Evolutionary conservation across 2,329 filamentous ascomycete species (phyloP), one percentile per base, ranked within the genome.

Genomic region (Paraphoma sp.): DNA sequence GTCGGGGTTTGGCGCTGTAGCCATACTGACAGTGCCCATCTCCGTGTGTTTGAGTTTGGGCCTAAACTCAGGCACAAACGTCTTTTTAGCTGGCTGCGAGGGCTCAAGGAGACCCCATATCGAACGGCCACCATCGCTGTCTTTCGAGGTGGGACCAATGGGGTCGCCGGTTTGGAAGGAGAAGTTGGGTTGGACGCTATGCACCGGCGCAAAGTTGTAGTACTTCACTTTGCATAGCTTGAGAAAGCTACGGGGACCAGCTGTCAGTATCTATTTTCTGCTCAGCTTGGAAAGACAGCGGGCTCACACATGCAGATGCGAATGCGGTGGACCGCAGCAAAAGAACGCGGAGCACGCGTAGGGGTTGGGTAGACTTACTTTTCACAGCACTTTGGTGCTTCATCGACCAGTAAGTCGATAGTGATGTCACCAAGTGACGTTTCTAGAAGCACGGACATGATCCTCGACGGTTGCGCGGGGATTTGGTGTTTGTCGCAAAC

Each of bases 221-320:
- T 98, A 99, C 82, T 97, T 99, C 79, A 93, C 83, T 81, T 98
- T 98, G 87, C 95, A 97, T 68, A 99, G 91, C 84, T 99, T 98
- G 54, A 99, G 83, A 78, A 99, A 98, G 84, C 92, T 96, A 71
- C 65, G 56, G 67, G 45, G 66, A 68, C 71, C 71, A 77, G 64
- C 70, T 82, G 82, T 87, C 81, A 83, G 82, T 81, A 71, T 73
- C 71, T 79, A 65, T 69, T 61, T 56, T 67, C 65, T 76, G 75
- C 81, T 89, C 81, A 88, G 86, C 81, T 74, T 78, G 72, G 62
- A 67, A 67, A 62, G 67, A 71, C 64, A 60, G 69, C 60, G 62
- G 61, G 56, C 61, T 53, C 48, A 49, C 52, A 60, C 60, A 61
- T 66, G 62, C 53, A 59, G 46, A 60, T 63, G 62, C 53, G 59